Evolutionary conservation across 805 yeast genomes (phyloP).

Genomic region (Cyberlindnera euphorbiae): DNA sequence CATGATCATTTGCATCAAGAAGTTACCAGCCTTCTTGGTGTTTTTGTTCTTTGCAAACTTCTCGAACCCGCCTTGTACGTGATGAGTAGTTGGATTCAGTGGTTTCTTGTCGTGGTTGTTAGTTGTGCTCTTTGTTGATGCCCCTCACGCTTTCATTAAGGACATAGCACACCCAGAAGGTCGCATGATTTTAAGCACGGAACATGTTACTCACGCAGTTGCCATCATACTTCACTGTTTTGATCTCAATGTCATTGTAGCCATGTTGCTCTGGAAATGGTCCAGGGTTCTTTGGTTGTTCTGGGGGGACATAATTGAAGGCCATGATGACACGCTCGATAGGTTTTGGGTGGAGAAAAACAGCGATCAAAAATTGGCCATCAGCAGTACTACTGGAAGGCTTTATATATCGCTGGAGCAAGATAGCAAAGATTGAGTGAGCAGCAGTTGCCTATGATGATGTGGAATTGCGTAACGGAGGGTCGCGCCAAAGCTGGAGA

Average conservation of each 20-base stretch:
- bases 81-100: constrained; percentile 18
- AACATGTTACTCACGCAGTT: constrained; percentile 10
- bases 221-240: constrained; percentile 15
- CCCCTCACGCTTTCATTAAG: no score
- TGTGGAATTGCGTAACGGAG: no score
- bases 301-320: constrained; percentile 19
- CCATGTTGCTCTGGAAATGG: constrained; percentile 23
- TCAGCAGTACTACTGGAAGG: no score
- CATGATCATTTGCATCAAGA: constrained; percentile 12
- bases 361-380: no score
- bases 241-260: constrained; percentile 12
- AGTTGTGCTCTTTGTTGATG: constrained; percentile 1
- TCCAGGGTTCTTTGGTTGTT: constrained; percentile 20
- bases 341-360: background rate
- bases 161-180: background rate
- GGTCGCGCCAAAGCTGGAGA: no score
- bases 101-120: constrained; percentile 10
- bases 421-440: no score
- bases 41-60: constrained; percentile 21
- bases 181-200: background rate
- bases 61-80: constrained; percentile 10
- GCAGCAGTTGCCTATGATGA: no score
- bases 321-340: no score
- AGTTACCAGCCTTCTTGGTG: constrained; percentile 24
- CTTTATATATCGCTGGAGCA: no score